Conservation (phyloP, 352 stramenopile species). For the Globisporangium alternatum region DNA sequence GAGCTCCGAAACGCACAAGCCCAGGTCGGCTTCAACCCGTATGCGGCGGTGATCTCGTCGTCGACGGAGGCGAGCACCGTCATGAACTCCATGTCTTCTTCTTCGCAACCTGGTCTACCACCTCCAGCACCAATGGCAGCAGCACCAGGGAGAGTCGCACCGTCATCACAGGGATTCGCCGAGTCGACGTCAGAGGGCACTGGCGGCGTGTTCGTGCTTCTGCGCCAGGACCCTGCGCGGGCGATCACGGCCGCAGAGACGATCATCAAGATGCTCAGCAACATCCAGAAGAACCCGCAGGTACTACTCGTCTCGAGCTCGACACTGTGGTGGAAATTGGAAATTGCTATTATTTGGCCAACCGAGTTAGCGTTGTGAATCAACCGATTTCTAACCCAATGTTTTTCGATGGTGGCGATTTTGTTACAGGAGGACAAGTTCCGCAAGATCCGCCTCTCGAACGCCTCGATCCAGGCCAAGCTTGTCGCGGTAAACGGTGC, state of each 20-base stretch:
- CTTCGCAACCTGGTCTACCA: conserved; percentile 11
- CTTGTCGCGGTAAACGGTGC: conserved; percentile 54
- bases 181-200: conserved; percentile 11
- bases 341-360: background rate
- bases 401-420: background rate
- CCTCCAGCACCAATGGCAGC: conserved; percentile 21
- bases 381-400: too few relatives aligned
- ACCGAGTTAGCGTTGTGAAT: background rate
- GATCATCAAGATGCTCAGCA: conserved; percentile 69
- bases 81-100: conserved; percentile 45
- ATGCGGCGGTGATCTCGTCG: conserved; percentile 63
- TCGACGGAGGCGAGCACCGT: conserved; percentile 47
- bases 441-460: conserved; percentile 59
- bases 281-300: conserved; percentile 60
- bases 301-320: conserved; percentile 15
- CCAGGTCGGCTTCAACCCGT: conserved; percentile 74
- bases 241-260: conserved; percentile 61
- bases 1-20: conserved; percentile 52
- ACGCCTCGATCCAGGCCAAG: conserved; percentile 59
- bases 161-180: background rate
- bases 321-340: background rate
- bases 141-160: conserved; percentile 7
- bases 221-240: conserved; percentile 43
- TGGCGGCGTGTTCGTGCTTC: conserved; percentile 59
- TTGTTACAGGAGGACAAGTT: conserved; percentile 62